Percentiles rank a stretch among this genome's conserved stretches.
phyloP scores from a whole-genome alignment of 495 filamentous ascomycete species.

The Penicillium fimorum region DNA sequence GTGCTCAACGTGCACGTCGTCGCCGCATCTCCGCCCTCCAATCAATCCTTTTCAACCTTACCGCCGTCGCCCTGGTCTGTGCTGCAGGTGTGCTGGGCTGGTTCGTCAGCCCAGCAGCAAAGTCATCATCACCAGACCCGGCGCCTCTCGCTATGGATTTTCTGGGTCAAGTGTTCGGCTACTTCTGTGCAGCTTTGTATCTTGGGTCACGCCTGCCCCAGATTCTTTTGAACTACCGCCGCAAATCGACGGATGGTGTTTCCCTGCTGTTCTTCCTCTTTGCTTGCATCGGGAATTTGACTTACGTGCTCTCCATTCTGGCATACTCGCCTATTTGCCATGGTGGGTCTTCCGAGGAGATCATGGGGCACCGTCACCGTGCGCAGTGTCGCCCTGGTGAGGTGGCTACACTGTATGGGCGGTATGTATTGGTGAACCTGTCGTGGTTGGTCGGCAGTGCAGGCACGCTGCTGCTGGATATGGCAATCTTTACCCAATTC shows the following conservation, averaged over 20 bases:
- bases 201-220: conserved; percentile 87
- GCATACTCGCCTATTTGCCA: conserved; percentile 70
- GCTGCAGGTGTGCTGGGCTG: conserved; percentile 80
- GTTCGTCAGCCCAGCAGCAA: conserved; percentile 60
- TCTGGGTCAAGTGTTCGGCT: conserved; percentile 83
- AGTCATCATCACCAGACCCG: conserved; percentile 24
- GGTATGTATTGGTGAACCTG: conserved; percentile 82
- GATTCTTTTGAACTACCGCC: conserved; percentile 81
- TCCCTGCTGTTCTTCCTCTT: conserved; percentile 95
- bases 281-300: conserved; percentile 89
- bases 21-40: conserved; percentile 50
- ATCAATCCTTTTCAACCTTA: conserved; percentile 65
- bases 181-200: conserved; percentile 81
- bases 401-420: conserved; percentile 58
- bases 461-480: conserved; percentile 80
- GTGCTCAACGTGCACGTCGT: conserved; percentile 21
- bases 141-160: conserved; percentile 59
- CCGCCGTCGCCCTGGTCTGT: conserved; percentile 74
- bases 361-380: conserved; percentile 9
- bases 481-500: conserved; percentile 87
- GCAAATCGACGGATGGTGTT: conserved; percentile 88
- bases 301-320: conserved; percentile 88
- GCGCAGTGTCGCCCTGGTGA: conserved; percentile 54
- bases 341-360: conserved; percentile 19
- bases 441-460: conserved; percentile 88